Conservation (phyloP, 768 basidiomycete genomes). For the Lentinula sp. region DNA sequence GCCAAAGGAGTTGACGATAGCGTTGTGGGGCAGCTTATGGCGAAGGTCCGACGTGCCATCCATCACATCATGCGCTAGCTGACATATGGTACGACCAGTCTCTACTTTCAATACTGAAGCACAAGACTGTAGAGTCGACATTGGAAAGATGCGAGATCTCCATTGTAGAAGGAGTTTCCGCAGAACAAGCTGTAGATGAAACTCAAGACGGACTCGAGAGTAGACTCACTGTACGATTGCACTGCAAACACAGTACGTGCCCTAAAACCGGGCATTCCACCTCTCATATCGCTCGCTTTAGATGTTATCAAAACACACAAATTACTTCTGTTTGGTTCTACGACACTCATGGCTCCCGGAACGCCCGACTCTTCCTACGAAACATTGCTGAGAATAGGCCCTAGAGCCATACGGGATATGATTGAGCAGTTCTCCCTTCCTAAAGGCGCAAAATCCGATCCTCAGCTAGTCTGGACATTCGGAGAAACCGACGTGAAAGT, state of each 20-base stretch:
- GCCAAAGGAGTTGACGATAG: constrained; percentile 20
- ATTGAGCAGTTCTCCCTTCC: constrained; percentile 74
- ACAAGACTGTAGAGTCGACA: constrained; percentile 67
- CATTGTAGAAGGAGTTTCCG: constrained; percentile 46
- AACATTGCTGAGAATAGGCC: constrained; percentile 66
- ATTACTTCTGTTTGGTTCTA: constrained; percentile 52
- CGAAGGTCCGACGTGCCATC: constrained; percentile 43
- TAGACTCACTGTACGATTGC: constrained; percentile 62
- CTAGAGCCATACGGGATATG: constrained; percentile 67
- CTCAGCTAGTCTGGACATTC: constrained; percentile 81
- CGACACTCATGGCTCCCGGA: constrained; percentile 59
- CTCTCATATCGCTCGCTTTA: constrained; percentile 19
- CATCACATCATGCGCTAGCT: constrained; percentile 4
- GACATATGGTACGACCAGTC: constrained; percentile 32
- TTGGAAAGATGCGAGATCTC: constrained; percentile 74
- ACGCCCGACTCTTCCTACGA: constrained; percentile 51
- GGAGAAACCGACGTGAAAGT: constrained; percentile 60
- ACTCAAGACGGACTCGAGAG: constrained; percentile 62
- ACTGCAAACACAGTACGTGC: constrained; percentile 75
- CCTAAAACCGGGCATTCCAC: neutral
- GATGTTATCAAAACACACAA: constrained; percentile 82
- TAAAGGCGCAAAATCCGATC: constrained; percentile 60
- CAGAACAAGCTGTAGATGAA: constrained; percentile 31
- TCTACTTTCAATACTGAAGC: constrained; percentile 68
- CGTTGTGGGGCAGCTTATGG: constrained; percentile 61